Conservation (phyloP, 768 basidiomycete genomes). For the Sarcomyxa edulis region DNA sequence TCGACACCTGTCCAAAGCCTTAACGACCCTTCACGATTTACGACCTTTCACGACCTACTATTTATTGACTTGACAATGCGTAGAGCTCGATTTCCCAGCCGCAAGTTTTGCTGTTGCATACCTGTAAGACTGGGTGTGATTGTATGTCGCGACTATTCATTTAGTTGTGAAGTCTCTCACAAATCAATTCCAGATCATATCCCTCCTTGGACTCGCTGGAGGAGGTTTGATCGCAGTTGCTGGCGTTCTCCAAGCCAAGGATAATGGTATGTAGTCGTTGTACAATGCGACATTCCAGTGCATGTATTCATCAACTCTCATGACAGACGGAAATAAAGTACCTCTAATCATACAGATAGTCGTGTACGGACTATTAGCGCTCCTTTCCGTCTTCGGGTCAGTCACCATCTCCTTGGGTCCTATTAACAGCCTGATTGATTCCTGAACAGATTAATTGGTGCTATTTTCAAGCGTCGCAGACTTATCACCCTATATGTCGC, state of each 20-base stretch:
- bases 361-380: conserved; percentile 34
- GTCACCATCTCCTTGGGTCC: conserved; percentile 6
- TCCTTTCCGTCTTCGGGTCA: conserved; percentile 42
- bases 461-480: conserved; percentile 30
- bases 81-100: too few species aligned
- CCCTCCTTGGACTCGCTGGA: conserved; percentile 38
- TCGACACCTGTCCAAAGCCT: too few species aligned
- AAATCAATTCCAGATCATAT: too few species aligned
- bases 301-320: conserved; percentile 2
- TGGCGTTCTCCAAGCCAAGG: conserved; percentile 30
- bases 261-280: conserved; percentile 17
- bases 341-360: conserved; percentile 35
- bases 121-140: too few species aligned
- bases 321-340: conserved; percentile 29
- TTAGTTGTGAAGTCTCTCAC: too few species aligned
- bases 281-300: neutral
- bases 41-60: too few species aligned
- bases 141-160: too few species aligned
- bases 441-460: conserved; percentile 34
- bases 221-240: conserved; percentile 34
- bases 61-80: too few species aligned
- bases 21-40: too few species aligned
- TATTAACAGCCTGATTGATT: neutral
- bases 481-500: conserved; percentile 38
- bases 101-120: too few species aligned